Base-by-base conservation (phyloP, 2,329 filamentous ascomycete species). In the Alternaria ventricosa region DNA sequence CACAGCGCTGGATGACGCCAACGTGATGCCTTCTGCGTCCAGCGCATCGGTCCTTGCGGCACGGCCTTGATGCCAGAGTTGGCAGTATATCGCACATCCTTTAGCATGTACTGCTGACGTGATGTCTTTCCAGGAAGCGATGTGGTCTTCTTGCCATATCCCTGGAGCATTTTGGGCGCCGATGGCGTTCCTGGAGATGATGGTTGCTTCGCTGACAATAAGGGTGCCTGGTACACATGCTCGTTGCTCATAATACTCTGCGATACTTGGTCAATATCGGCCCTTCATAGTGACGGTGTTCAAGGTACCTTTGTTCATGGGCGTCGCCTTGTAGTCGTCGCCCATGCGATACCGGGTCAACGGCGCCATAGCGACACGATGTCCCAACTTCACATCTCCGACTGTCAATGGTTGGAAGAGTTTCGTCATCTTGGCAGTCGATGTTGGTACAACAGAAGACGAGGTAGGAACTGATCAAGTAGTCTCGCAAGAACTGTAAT, bases 1-100 rank as follows among this genome's bases (percentile, higher is more conserved):
- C 20, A 80, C 69, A 4, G 74, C 74, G 47, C 78, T 75, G 15
- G 75, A 72, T 12, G 72, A 75, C 11, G 77, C 62, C 22, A 77
- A 54, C 25, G 64, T 64, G 13, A 70, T 58, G 2, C 73, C 73
- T 36, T 80, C 71, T 25, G 69, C 67, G 22, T 73, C 66, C 7
- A 79, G 60, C 7, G 80, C 67, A 6, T 72, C 64, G 0, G 75
- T 68, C 57, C 80, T 72, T 1, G 85, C 85, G 3, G 83, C 83
- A 1, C 89, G 84, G 2, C 89, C 88, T 18, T 87, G 79, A 0
- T 84, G 84, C 81, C 87, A 90, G 0, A 91, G 81, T 71, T 91
- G 89, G 6, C 83, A 77, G 75, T 82, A 90, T 54, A 90, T 87
- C 67, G 81, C 85, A 13, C 83, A 84, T 3, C 85, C 86, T 67